A percentile compares a stretch with the other conserved stretches of the same genome.
These are phyloP conservation scores for Aspergillus candidus DNA, from an alignment of 2,329 filamentous ascomycete genomes.

Conservation along the genomic window DNA sequence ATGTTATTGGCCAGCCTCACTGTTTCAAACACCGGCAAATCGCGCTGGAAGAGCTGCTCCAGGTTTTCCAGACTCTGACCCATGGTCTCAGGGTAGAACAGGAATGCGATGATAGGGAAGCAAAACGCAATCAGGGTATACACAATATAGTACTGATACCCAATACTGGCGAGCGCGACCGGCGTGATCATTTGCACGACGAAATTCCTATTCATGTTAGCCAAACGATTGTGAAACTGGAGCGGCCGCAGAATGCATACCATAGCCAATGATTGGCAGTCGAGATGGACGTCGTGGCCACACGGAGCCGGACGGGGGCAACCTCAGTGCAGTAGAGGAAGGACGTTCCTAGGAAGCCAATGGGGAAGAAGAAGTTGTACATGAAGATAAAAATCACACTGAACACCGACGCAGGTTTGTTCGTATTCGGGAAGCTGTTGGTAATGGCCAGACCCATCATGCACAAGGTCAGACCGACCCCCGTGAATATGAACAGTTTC, in stretches of 20 bases:
- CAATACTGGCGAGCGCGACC: conserved; percentile 14
- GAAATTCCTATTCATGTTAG: conserved; percentile 10
- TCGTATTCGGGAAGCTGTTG: conserved; percentile 6
- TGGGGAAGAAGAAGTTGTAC: conserved; percentile 17
- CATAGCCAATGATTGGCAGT: conserved; percentile 14
- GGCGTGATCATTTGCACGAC: conserved; percentile 18
- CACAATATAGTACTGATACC: conserved; percentile 16
- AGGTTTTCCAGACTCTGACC: conserved; percentile 14
- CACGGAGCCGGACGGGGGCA: conserved; percentile 14
- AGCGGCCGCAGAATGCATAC: background rate
- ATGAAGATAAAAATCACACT: conserved; percentile 14
- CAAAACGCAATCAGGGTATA: conserved; percentile 12
- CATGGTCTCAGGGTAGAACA: conserved; percentile 20
- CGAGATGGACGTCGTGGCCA: conserved; percentile 11
- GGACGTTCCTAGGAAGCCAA: conserved; percentile 16
- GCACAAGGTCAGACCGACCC: conserved; percentile 12
- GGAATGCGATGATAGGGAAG: conserved; percentile 12
- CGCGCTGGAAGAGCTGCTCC: conserved; percentile 13
- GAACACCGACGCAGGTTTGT: conserved; percentile 5
- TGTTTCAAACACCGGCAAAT: conserved; percentile 2
- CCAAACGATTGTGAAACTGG: too few relatives aligned
- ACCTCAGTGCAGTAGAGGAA: conserved; percentile 18
- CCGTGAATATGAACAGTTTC: conserved; percentile 14
- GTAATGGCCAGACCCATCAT: conserved; percentile 14
- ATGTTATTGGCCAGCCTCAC: background rate